Base-by-base conservation (phyloP, 2,329 filamentous ascomycete species). In the Aspergillus pseudoterreus region DNA sequence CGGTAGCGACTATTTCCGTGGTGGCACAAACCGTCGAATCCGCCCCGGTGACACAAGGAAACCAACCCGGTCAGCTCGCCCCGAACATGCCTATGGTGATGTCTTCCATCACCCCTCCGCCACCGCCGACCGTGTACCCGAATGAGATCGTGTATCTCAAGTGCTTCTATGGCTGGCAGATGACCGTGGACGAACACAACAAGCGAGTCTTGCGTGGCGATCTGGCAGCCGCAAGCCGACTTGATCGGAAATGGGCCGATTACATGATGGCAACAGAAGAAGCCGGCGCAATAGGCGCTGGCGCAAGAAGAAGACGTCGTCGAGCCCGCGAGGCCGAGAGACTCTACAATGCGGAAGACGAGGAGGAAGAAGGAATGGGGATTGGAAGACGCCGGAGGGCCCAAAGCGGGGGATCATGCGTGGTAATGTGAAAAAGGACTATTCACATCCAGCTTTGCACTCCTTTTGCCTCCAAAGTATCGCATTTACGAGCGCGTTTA, bases 211-310 rank as follows among this genome's bases (percentile, higher is more conserved):
- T 95, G 47, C 78, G 82, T 4, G 90, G 90, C 6, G 88, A 96
- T 55, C 81, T 90, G 52, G 76, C 79, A 0, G 80, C 88, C 1
- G 94, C 94, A 0, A 80, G 79, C 35, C 78, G 89, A n/a, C 78
- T 97, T 17, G 92, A 96, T 75, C 81, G 85, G 57, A 95, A 92
- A 68, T 97, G 92, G 92, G 87, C 87, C 0, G 88, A 95, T 49
- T 95, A 90, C 69, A 96, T 96, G 91, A 89, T 95, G 73, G 85
- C 89, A 14, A 88, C 83, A 46, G 90, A 96, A 69, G 92, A 96
- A 67, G 89, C 88, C 0, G 88, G 86, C 2, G 81, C 82, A 2
- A 62, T 65, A 10, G 73, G 71, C 35, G 78, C 75, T 2, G 90
- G 87, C 5, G 76, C 81, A 2, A 79, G 91, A 49, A 78, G 91